Base-by-base conservation (phyloP, 139 green algal species). In the Chlorella sp. region DNA sequence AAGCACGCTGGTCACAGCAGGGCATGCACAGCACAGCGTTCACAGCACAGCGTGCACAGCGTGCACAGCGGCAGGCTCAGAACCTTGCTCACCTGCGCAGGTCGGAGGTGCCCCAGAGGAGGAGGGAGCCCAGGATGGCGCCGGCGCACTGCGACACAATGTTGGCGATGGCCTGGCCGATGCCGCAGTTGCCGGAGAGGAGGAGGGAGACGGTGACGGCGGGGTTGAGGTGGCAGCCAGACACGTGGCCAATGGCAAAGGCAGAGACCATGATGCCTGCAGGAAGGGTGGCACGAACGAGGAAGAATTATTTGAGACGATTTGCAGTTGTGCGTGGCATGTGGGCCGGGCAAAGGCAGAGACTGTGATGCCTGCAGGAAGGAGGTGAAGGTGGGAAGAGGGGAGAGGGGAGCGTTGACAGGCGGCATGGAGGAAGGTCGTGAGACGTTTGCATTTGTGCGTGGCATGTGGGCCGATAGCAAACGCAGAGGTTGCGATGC, bases 141-240 rank as follows among this genome's bases (percentile, higher is more conserved):
- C 90, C 90, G 2, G 37, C 21, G 18, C 76, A n/a, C 82, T 92
- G 90, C 19, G 61, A 39, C 22, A 83, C 39, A 12, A 86, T 89
- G 90, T 92, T 90, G 32, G 48, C n/a, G 73, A 89, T 18, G 11
- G 61, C 90, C 57, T 97, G 77, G 40, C 95, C 95, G 34, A 98
- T 88, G 79, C 85, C 94, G 61, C 96, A 92, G 36, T 81, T 91
- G 36, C 73, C 77, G n/a, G 89, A 86, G 61, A 81, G 30, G 5
- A 91, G 22, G 22, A 84, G 36, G 53, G 60, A 60, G 48, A 90
- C 40, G 60, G 91, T 89, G 57, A 89, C 83, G 77, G 90, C 90
- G 64, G 90, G 87, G 83, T 92, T 92, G 73, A 92, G 80, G 73
- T 92, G 90, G 40, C 90, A 88, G 42, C 90, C 90, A 1, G 75